Evolutionary conservation across 257 asterid species (phyloP).

Genomic region (Apocynum venetum): DNA sequence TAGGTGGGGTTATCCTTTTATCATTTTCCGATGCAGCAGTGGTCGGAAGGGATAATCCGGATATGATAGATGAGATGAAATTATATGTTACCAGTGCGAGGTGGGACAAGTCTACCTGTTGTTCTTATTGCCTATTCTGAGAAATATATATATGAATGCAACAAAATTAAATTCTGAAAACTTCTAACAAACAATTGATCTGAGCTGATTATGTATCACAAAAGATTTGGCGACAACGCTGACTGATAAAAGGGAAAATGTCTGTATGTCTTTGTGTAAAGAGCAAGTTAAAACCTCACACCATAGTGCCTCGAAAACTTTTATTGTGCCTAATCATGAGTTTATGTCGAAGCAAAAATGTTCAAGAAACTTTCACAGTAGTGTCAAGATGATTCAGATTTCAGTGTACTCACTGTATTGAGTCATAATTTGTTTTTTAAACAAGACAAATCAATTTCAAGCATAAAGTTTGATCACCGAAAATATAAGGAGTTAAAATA

Average conservation of each 20-base stretch:
- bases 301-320: background rate
- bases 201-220: background rate
- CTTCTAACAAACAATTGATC: no score
- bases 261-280: background rate
- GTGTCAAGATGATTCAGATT: no score
- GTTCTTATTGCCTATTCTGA: background rate
- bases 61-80: background rate
- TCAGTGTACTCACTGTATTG: no score
- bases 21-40: no score
- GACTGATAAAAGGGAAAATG: background rate
- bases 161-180: background rate
- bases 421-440: no score
- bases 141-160: background rate
- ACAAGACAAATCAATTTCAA: no score
- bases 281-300: background rate
- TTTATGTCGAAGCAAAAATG: no score
- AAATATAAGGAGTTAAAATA: no score
- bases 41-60: background rate
- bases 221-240: background rate
- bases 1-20: no score
- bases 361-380: no score
- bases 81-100: background rate
- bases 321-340: background rate
- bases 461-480: no score
- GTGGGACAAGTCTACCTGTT: background rate